These are phyloP conservation scores for Citrus maxima DNA, from an alignment of 345 rosid genomes.

Conservation along the genomic window DNA sequence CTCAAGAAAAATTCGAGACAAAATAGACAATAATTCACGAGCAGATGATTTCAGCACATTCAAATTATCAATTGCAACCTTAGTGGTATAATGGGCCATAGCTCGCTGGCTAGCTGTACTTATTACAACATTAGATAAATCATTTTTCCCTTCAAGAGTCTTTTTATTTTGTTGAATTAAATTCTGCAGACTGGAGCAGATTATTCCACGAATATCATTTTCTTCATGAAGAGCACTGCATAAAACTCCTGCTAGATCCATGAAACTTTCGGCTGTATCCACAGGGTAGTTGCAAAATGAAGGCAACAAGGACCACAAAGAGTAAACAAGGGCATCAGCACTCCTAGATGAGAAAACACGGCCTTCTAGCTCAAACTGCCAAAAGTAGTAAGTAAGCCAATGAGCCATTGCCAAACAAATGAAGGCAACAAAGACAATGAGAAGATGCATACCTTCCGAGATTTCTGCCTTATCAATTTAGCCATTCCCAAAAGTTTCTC, in stretches of 20 bases:
- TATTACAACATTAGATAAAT: constrained; percentile 31
- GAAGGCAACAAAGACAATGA: background rate
- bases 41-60: constrained; percentile 55
- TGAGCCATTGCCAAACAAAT: constrained; percentile 1
- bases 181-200: constrained; percentile 73
- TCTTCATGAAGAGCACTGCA: constrained; percentile 61
- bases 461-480: constrained; percentile 51
- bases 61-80: constrained; percentile 61
- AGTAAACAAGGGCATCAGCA: constrained; percentile 68
- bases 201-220: constrained; percentile 57
- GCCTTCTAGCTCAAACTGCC: constrained; percentile 81
- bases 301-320: constrained; percentile 92
- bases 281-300: constrained; percentile 88
- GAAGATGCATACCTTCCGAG: constrained; percentile 47
- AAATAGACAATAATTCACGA: constrained; percentile 53
- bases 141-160: constrained; percentile 39
- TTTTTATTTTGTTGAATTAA: constrained; percentile 74
- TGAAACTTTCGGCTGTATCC: constrained; percentile 77
- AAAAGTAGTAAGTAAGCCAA: constrained; percentile 15
- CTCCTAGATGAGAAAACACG: constrained; percentile 59
- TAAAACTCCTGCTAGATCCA: constrained; percentile 52
- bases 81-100: constrained; percentile 42
- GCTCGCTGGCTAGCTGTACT: constrained; percentile 53
- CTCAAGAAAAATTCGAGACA: constrained; percentile 66
- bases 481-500: constrained; percentile 59